Conservation (phyloP, 2,329 filamentous ascomycete genomes). For the Chaetomium olivaceum region DNA sequence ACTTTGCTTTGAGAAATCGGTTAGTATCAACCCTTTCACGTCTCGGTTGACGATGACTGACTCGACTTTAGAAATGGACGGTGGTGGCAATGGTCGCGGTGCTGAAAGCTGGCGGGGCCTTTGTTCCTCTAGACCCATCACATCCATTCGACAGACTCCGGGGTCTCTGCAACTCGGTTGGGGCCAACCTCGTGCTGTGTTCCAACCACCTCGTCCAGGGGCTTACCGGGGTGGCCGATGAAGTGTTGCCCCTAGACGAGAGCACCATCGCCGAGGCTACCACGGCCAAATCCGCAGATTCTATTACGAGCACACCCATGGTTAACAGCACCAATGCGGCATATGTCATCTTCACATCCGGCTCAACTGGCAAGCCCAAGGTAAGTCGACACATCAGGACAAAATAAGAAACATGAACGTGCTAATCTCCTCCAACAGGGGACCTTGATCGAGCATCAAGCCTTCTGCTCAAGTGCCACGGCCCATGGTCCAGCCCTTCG, state of each 20-base stretch:
- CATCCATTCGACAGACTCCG: slow-evolving; percentile 32
- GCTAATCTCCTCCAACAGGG: slow-evolving; percentile 16
- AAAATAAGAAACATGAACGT: neutral
- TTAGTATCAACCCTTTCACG: slow-evolving; percentile 15
- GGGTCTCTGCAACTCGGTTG: slow-evolving; percentile 28
- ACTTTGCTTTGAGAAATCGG: slow-evolving; percentile 35
- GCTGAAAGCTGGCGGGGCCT: slow-evolving; percentile 32
- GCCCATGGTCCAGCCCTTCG: slow-evolving; percentile 27
- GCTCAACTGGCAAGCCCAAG: slow-evolving; percentile 32
- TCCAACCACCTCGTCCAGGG: slow-evolving; percentile 19
- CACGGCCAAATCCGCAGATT: neutral
- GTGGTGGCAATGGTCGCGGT: slow-evolving; percentile 33
- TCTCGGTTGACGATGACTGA: neutral
- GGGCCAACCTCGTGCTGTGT: slow-evolving; percentile 27
- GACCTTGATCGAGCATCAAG: slow-evolving; percentile 30
- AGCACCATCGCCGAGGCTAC: slow-evolving; percentile 5
- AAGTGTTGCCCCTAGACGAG: slow-evolving; percentile 22
- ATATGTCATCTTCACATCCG: slow-evolving; percentile 34
- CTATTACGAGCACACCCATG: too few species aligned
- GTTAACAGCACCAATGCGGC: slow-evolving; percentile 24
- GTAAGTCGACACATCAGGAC: neutral
- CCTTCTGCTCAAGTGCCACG: slow-evolving; percentile 30
- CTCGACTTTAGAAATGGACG: slow-evolving; percentile 30
- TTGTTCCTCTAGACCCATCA: slow-evolving; percentile 32
- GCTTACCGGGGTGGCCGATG: slow-evolving; percentile 21